Base-by-base conservation (phyloP, 768 basidiomycete species). In the Candolleomyces eurysporus region DNA sequence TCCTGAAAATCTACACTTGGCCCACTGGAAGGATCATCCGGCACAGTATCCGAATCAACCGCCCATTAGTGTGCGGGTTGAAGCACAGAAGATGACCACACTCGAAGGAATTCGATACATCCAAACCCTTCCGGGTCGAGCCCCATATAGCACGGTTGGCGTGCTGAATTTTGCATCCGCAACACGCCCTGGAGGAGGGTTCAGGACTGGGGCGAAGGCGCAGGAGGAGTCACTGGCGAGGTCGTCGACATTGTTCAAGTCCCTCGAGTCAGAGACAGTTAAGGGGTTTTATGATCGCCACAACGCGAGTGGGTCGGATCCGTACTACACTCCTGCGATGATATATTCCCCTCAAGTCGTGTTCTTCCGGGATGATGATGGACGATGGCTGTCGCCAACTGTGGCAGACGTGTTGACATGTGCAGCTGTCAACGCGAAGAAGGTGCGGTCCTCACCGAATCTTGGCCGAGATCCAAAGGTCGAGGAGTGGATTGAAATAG, bases 181-280 rank as follows among this genome's bases (percentile, higher is more conserved):
- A 9, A 87, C 82, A 63, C 84, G 84, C 31, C 87, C 88, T 2
- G 91, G 90, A 2, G 90, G 91, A 2, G 91, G 90, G 0, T 92
- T 92, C 68, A 76, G 85, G 53, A 77, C 70, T 45, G 91, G 91
- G n/a, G 83, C 89, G 0, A 82, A 83, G 61, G 90, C 90, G 0
- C 91, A 92, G 68, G 91, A 92, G 69, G 90, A 91, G 70, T 85
- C 84, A 42, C 80, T 92, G 65, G 89, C 89, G 5, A 84, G 90
- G 45, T 82, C 88, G 7, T 90, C 89, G n/a, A 88, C 86, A 1
- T 73, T 92, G 16, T 89, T 86, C 65, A 79, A 83, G 5, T 82
- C 87, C 9, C 84, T 92, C 60, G 80, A 82, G 70, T 82, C 84
- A 14, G 67, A 71, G 21, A 73, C 71, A 1, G 85, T 82, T 0